Base-by-base conservation (phyloP, 2,329 filamentous ascomycete genomes). In the Diaporthe batatas region DNA sequence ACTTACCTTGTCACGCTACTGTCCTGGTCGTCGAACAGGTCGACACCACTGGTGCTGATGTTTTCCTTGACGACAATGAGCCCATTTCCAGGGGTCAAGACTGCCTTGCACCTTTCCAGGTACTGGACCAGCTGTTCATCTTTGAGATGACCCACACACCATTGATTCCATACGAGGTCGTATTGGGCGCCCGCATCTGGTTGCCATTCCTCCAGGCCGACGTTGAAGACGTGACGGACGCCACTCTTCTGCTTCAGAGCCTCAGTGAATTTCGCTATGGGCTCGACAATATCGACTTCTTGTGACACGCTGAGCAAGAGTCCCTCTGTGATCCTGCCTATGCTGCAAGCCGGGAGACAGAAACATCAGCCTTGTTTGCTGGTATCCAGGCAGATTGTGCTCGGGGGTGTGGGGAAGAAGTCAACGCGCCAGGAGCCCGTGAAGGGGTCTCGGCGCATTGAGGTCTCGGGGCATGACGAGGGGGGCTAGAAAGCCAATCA, bases 111-210 rank as follows among this genome's bases (percentile, higher is more conserved):
- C 34, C 89, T 86, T 71, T 83, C 77, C 21, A 98, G 82, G 78
- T 92, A 97, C 2, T 83, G 84, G 0, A 93, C 85, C 5, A 98
- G 80, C 80, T 97, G 91, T 10, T 82, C 82, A 79, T 98, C 94
- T 0, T 89, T 94, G 70, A 98, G 84, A 81, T 98, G 92, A 32
- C 94, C 93, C 10, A 96, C 82, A 81, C 95, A 98, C 95, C 95
- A 98, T 82, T 98, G 95, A 68, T 90, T 92, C 94, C 94, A 98
- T 74, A 98, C 91, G 58, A 98, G 81, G 79, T 95, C 92, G 81
- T 98, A 98, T 64, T 83, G 80, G 11, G 82, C 77, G 12, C 79
- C 84, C 2, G 82, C 77, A 0, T 78, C 83, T 0, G 87, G 85
- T 14, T 77, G 73, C 94, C 94, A 97, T 36, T 88, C 86, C 81